Base-by-base conservation (phyloP, 345 rosid genomes). In the Hibiscus syriacus region DNA sequence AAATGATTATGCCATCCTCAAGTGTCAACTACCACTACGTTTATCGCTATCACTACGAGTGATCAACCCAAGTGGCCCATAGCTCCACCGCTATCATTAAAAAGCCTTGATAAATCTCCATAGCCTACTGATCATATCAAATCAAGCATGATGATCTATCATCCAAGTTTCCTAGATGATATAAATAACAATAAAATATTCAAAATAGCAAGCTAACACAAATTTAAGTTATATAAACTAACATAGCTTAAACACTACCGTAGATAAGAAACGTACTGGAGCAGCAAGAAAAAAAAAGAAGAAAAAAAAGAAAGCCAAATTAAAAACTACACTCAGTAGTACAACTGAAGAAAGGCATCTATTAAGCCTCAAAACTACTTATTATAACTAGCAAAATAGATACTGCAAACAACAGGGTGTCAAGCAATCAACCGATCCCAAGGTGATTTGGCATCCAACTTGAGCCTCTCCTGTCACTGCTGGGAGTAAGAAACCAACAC, bases 361-460 rank as follows among this genome's bases (percentile, higher is more conserved):
- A 75, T 68, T 61, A 82, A 13, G 85, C 85, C 86, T 74, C 66
- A 72, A 80, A 79, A 82, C 81, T 80, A 81, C 84, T 92, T 92
- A 85, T 86, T 90, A 72, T 67, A 70, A 76, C 84, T 82, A 82
- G 79, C 78, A 85, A 87, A 87, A 81, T 76, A 84, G 89, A 72
- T 76, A 74, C 58, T 70, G 74, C 83, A 82, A 82, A 73, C 86
- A 76, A 83, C 79, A 77, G 66, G 74, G 85, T 82, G 84, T 84
- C 78, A 83, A 81, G 86, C 87, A 83, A 80, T 76, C 89, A 81
- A 84, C 92, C 85, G 20, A 73, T 88, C 85, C 88, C 86, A 74
- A 66, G 69, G 62, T 19, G 75, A 72, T 73, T 73, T 55, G 56
- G 63, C 78, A 66, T 79, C 79, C 85, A 69, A 79, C 68, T 65